A percentile compares a stretch with the other conserved stretches of the same genome.
These are phyloP conservation scores for Asterella californica DNA, from an alignment of 225 moss, liverwort and hornwort species.

Conservation along the genomic window DNA sequence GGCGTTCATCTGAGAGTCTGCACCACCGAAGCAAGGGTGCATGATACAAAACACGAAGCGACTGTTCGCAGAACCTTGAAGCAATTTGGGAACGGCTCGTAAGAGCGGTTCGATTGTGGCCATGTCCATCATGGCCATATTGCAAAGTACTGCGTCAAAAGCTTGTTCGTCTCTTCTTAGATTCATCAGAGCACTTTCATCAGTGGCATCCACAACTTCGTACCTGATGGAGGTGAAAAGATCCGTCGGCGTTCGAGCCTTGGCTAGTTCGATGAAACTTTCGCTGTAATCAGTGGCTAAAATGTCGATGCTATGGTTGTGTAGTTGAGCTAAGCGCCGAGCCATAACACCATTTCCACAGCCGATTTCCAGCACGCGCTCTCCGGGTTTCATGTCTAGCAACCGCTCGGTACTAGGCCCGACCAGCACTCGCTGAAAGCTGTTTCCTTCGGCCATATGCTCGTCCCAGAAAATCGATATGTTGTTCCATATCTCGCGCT, in stretches of 20 bases:
- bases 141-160: conserved; percentile 12
- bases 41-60: conserved; percentile 15
- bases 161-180: background rate
- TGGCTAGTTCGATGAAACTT: background rate
- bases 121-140: conserved; percentile 17
- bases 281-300: conserved; percentile 15
- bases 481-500: conserved; percentile 5
- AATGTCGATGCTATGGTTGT: background rate
- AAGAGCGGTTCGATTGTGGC: conserved; percentile 17
- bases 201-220: conserved; percentile 7
- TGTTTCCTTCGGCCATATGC: background rate
- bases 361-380: conserved; percentile 1
- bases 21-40: conserved; percentile 16
- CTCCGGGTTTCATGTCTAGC: conserved; percentile 3
- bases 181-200: background rate
- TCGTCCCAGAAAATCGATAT: conserved; percentile 1
- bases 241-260: conserved; percentile 2
- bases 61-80: conserved; percentile 1
- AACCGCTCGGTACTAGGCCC: conserved; percentile 7
- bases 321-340: conserved; percentile 1
- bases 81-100: conserved; percentile 4
- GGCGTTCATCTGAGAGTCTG: conserved; percentile 5
- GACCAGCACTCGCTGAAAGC: conserved; percentile 7
- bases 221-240: background rate
- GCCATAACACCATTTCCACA: conserved; percentile 10